Base-by-base conservation (phyloP, 495 filamentous ascomycete species). In the Immersiella caudata region DNA sequence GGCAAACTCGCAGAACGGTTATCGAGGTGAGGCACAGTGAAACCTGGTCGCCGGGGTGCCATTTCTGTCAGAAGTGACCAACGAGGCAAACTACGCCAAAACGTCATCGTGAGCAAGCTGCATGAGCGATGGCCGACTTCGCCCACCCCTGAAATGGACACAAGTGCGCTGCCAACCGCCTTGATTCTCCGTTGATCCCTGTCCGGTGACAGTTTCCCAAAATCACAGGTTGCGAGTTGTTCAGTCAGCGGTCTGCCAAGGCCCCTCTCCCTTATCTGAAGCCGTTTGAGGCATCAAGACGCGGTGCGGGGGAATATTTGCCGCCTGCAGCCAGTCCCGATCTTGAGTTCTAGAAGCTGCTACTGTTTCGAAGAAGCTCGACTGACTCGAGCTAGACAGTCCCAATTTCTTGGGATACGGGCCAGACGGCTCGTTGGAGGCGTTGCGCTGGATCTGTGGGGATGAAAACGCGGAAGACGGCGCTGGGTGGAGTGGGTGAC, bases 351-450 rank as follows among this genome's bases (percentile, higher is more conserved):
- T 27, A 33, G 56, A 59, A 59, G 56, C 22, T 25, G 20, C 59
- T 49, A 24, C 11, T 1, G 29, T 22, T 20, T 22, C 29, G 20
- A 49, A 12, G 33, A 27, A 14, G 22, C 14, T 27, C 24, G 25
- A 62, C 33, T 62, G 60, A 62, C 35, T 50, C 33, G 33, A 24
- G 33, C 33, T 16, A 33, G 21, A 2, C 26, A 18, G 60, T 62
- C 29, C 35, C 35, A 25, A 49, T 49, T 24, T 35, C 33, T 46
- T n/a, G 60, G 60, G 60, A 50, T 62, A 62, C 60, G 60, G 50
- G 26, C 21, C 1, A 26, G 7, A 55, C 52, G 26, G 52, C 7
- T 56, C 2, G 52, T 22, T 11, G 52, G 52, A 26, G 16, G 40
- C 40, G 9, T 46, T 56, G 20, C 2, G 52, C 11, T 3, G 26